Conservation (phyloP, 768 basidiomycete species). For the Psilocybe sp. region DNA sequence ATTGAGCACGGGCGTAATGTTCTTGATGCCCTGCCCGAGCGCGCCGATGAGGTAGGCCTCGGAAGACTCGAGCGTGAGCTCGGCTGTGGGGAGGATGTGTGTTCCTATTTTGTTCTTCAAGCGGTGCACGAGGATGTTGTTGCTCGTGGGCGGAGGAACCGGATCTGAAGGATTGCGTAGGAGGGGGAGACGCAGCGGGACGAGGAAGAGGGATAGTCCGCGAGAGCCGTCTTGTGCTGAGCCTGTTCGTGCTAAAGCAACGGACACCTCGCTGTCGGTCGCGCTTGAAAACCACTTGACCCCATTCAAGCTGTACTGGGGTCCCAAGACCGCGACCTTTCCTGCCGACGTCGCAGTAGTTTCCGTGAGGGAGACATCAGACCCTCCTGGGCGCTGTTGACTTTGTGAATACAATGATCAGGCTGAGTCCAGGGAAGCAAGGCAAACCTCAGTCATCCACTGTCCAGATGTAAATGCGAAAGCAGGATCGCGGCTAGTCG, state of each 20-base stretch:
- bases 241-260: slow-evolving; percentile 75
- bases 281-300: slow-evolving; percentile 88
- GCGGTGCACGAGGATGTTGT: slow-evolving; percentile 68
- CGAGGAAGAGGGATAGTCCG: slow-evolving; percentile 70
- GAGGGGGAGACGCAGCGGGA: slow-evolving; percentile 62
- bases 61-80: slow-evolving; percentile 58
- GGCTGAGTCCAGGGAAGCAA: slow-evolving; percentile 26
- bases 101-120: slow-evolving; percentile 82
- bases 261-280: slow-evolving; percentile 68
- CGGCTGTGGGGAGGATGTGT: slow-evolving; percentile 70
- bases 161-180: slow-evolving; percentile 38
- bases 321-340: slow-evolving; percentile 37
- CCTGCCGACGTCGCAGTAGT: slow-evolving; percentile 48
- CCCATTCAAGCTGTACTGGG: slow-evolving; percentile 58
- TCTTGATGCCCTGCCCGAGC: slow-evolving; percentile 58
- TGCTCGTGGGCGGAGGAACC: slow-evolving; percentile 45
- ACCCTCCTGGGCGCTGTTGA: slow-evolving; percentile 63
- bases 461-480: slow-evolving; percentile 72
- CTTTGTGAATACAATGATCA: slow-evolving; percentile 27
- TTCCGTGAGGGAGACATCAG: slow-evolving; percentile 74
- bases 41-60: slow-evolving; percentile 63
- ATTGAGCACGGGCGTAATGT: slow-evolving; percentile 69
- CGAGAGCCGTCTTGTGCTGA: slow-evolving; percentile 52
- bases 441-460: slow-evolving; percentile 76
- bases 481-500: slow-evolving; percentile 54